Evolutionary conservation across 331 rosid species (phyloP), one percentile per base, ranked within the genome.

Genomic region (Malus hybrid): DNA sequence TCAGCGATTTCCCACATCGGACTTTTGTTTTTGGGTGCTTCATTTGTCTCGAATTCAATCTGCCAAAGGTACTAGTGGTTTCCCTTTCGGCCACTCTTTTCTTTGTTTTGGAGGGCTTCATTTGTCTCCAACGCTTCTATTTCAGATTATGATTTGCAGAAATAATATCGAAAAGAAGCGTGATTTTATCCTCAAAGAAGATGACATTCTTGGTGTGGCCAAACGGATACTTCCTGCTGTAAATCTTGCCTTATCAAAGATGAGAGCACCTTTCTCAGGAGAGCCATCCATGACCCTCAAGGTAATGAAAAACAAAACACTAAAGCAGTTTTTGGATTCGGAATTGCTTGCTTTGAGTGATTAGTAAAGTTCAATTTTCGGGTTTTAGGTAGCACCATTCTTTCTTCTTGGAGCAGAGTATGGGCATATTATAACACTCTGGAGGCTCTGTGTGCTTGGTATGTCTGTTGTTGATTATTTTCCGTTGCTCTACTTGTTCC

Each of bases 281-380:
- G 96, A 92, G 76, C 91, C 99, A 64, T 85, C 91, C 77, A 90
- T 76, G 91, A 94, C 96, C 67, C 88, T 94, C 44, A 94, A 90
- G 83, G 97, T 94, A 91, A 57, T 57, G 14, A n/a, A 10, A 57
- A n/a, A 57, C 5, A 6, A 57, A 57, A 10, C 24, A 24, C 27
- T 67, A 46, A 65, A 15, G 42, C n/a, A 13, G 64, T n/a, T 18
- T 50, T 44, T 66, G 16, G 67, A 50, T 42, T 42, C 1, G 13
- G 46, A 42, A 75, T 76, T 77, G 22, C 32, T 36, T 42, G 68
- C 16, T 54, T 28, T 42, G 46, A 42, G 13, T 0, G 15, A 48
- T 60, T 11, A 33, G 44, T 12, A 15, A 78, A 62, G 63, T 65
- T 60, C 57, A 52, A 19, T 76, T 79, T 69, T 68, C 56, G 73